These are phyloP conservation scores for Trichoderma arundinaceum DNA, from an alignment of 2,329 filamentous ascomycete species.

Conservation along the genomic window DNA sequence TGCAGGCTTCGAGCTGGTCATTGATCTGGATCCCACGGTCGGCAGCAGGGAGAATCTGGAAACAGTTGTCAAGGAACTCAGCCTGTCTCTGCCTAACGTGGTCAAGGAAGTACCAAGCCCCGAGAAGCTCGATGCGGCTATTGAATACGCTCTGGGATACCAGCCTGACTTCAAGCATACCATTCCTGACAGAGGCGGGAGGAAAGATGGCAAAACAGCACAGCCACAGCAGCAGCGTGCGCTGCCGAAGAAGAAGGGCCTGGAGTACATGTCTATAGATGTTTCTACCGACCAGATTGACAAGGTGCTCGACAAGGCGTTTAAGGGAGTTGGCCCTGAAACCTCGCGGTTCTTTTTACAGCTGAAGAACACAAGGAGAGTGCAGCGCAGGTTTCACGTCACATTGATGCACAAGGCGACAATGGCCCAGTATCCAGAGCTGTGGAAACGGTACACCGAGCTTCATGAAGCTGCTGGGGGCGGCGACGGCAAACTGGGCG, in stretches of 20 bases:
- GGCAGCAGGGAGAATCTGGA: slow-evolving; percentile 89
- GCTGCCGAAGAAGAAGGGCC: slow-evolving; percentile 52
- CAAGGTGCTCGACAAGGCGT: slow-evolving; percentile 70
- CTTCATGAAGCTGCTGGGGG: slow-evolving; percentile 55
- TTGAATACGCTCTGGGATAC: slow-evolving; percentile 77
- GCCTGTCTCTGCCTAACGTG: slow-evolving; percentile 78
- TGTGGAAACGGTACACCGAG: slow-evolving; percentile 77
- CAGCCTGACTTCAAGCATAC: slow-evolving; percentile 76
- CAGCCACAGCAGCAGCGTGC: slow-evolving; percentile 35
- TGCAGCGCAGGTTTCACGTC: slow-evolving; percentile 90
- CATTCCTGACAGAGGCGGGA: slow-evolving; percentile 64
- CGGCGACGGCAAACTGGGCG: slow-evolving; percentile 56
- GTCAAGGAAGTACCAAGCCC: slow-evolving; percentile 72
- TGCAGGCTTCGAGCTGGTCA: slow-evolving; percentile 78
- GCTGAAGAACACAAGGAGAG: slow-evolving; percentile 72
- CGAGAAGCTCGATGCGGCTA: slow-evolving; percentile 79
- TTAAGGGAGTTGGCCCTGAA: slow-evolving; percentile 59
- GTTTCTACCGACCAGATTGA: slow-evolving; percentile 52
- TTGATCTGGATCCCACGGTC: slow-evolving; percentile 78
- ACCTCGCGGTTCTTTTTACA: slow-evolving; percentile 69
- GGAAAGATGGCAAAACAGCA: slow-evolving; percentile 37
- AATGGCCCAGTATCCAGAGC: slow-evolving; percentile 63
- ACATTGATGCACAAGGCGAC: slow-evolving; percentile 85
- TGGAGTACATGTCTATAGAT: slow-evolving; percentile 64
- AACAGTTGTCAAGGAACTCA: slow-evolving; percentile 72